These are phyloP conservation scores for Stephania cephalantha DNA, from an alignment of 164 flowering plant species.

Conservation along the genomic window DNA sequence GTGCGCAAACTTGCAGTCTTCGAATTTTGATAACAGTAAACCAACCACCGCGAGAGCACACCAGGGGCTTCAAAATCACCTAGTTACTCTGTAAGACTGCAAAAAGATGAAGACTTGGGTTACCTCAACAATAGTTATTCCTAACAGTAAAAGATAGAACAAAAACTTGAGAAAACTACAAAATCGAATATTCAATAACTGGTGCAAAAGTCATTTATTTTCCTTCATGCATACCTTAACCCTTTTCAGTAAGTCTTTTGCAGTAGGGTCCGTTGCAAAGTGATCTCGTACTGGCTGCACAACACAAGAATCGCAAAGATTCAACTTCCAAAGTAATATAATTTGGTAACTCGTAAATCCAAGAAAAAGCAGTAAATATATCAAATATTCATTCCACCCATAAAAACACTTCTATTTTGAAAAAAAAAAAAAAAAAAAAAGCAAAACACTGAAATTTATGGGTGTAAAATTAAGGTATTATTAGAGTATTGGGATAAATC, in stretches of 20 bases:
- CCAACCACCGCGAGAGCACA: neutral
- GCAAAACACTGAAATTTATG: neutral
- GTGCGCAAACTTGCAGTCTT: neutral
- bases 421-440: neutral
- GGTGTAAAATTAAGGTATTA: neutral
- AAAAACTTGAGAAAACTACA: neutral
- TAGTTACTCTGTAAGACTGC: constrained; percentile 50
- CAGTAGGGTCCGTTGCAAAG: constrained; percentile 39
- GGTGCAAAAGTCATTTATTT: neutral
- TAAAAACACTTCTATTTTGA: neutral
- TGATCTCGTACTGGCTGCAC: constrained; percentile 80
- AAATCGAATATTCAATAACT: neutral
- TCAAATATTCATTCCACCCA: neutral
- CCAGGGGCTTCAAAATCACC: constrained; percentile 21
- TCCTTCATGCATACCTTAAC: constrained; percentile 48
- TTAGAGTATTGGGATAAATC: neutral
- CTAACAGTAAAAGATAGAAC: neutral
- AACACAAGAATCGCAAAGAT: neutral
- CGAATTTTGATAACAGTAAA: neutral
- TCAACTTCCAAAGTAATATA: neutral
- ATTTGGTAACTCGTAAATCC: neutral
- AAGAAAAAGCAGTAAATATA: neutral
- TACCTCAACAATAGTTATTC: neutral
- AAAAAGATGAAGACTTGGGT: constrained; percentile 12
- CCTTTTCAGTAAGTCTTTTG: constrained; percentile 53